Evolutionary conservation across 2,329 filamentous ascomycete genomes (phyloP).

Genomic region (Aureobasidium sp.): DNA sequence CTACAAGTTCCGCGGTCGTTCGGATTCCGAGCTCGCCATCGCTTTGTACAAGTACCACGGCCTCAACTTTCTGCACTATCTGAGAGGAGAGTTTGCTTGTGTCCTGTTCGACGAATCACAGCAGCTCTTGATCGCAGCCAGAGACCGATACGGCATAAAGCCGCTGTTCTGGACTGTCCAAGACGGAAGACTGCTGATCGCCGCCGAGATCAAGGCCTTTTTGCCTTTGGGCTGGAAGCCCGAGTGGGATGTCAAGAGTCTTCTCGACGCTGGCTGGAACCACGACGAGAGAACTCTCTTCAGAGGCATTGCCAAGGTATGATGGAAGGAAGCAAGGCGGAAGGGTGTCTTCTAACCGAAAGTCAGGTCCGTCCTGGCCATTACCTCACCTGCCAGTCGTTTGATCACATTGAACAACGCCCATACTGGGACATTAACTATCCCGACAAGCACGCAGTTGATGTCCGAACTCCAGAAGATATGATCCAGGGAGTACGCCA

Average conservation of each 20-base stretch:
- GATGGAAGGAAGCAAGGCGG: not conserved
- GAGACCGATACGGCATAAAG: constrained; percentile 51
- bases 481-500: constrained; percentile 43
- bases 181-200: constrained; percentile 35
- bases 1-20: constrained; percentile 39
- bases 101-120: constrained; percentile 41
- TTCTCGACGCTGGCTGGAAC: constrained; percentile 37
- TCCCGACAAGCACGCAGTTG: constrained; percentile 38
- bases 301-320: constrained; percentile 37
- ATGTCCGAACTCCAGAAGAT: constrained; percentile 40
- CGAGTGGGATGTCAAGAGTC: constrained; percentile 43
- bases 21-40: constrained; percentile 45
- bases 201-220: constrained; percentile 48
- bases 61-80: constrained; percentile 34
- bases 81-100: constrained; percentile 48
- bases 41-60: constrained; percentile 45
- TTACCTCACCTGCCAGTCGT: constrained; percentile 34
- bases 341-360: not conserved
- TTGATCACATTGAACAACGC: constrained; percentile 30
- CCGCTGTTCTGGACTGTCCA: constrained; percentile 44
- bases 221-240: constrained; percentile 42
- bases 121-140: constrained; percentile 37
- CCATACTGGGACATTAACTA: constrained; percentile 48
- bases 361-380: constrained; percentile 36
- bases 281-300: constrained; percentile 42